Evolutionary conservation across 163 green algal genomes (phyloP).

Genomic region (Trebouxiophyceae sp.): DNA sequence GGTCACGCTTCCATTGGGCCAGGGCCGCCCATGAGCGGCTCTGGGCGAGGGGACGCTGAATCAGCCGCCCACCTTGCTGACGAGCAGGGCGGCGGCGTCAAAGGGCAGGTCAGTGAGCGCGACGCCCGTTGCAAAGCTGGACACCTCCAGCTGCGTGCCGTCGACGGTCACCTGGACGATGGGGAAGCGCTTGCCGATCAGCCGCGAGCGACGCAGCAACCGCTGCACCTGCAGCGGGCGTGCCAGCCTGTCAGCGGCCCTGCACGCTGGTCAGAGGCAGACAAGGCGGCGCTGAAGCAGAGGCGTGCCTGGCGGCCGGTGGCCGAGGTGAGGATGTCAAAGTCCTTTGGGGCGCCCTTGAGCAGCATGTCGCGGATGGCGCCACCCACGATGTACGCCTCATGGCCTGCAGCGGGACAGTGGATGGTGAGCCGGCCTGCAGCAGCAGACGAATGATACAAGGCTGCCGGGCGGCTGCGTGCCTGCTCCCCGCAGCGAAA

Average conservation of each 20-base stretch:
- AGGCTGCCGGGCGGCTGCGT: too few species aligned
- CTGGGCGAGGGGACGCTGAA: too few species aligned
- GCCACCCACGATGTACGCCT: conserved; percentile 69
- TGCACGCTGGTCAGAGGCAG: too few species aligned
- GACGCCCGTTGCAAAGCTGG: conserved; percentile 24
- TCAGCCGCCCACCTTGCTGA: not conserved
- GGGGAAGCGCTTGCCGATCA: conserved; percentile 54
- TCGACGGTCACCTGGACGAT: conserved; percentile 39
- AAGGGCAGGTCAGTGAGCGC: conserved; percentile 7
- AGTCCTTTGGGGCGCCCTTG: conserved; percentile 55
- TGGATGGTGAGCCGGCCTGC: too few species aligned
- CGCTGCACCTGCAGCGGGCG: conserved; percentile 37
- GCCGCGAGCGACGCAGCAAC: conserved; percentile 32
- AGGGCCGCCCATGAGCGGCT: too few species aligned
- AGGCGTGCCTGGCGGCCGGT: not conserved
- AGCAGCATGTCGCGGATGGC: conserved; percentile 69
- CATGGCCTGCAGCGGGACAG: conserved; percentile 38
- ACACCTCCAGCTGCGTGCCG: conserved; percentile 22
- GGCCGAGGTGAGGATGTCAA: conserved; percentile 67
- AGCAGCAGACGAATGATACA: too few species aligned
- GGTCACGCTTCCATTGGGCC: too few species aligned
- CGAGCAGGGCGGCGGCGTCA: conserved; percentile 13
- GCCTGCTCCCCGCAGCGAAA: not conserved
- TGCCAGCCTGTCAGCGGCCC: too few species aligned
- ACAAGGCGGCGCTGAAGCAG: not conserved